phyloP scores from a whole-genome alignment of 352 stramenopile species.

The Globisporangium acanthophoron region DNA sequence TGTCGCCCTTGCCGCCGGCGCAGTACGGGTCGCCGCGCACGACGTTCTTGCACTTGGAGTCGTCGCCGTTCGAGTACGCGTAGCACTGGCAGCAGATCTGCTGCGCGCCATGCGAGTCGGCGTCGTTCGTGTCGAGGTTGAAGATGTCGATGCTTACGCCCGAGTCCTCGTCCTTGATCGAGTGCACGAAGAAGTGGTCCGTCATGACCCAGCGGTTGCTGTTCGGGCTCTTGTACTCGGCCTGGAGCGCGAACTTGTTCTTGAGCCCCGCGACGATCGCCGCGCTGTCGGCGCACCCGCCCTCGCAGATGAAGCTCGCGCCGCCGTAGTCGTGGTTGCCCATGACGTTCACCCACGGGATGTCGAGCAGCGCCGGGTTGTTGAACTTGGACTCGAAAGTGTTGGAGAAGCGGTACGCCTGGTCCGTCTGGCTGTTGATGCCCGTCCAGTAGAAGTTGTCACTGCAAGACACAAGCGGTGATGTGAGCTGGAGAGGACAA shows the following conservation, averaged over 20 bases:
- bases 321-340: slow-evolving; percentile 86
- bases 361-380: slow-evolving; percentile 34
- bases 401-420: slow-evolving; percentile 57
- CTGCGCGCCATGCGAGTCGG: slow-evolving; percentile 49
- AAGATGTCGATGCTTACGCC: slow-evolving; percentile 82
- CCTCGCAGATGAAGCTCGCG: slow-evolving; percentile 61
- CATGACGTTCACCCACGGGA: slow-evolving; percentile 81
- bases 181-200: slow-evolving; percentile 81
- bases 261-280: slow-evolving; percentile 43
- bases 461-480: too few species aligned
- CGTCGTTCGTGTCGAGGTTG: slow-evolving; percentile 82
- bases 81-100: slow-evolving; percentile 86
- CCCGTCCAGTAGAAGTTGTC: slow-evolving; percentile 86
- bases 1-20: slow-evolving; percentile 42
- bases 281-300: slow-evolving; percentile 15
- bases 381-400: slow-evolving; percentile 81
- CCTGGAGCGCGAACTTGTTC: slow-evolving; percentile 66
- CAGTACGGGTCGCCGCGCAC: slow-evolving; percentile 45
- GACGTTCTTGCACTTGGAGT: slow-evolving; percentile 45
- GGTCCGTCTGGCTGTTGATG: slow-evolving; percentile 35
- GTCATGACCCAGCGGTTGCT: slow-evolving; percentile 76
- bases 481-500: too few species aligned
- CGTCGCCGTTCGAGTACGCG: slow-evolving; percentile 47
- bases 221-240: slow-evolving; percentile 73
- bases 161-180: slow-evolving; percentile 41